Evolutionary conservation across 805 yeast species (phyloP), one percentile per base, ranked within the genome.

Genomic region (Komagataella pastoris): DNA sequence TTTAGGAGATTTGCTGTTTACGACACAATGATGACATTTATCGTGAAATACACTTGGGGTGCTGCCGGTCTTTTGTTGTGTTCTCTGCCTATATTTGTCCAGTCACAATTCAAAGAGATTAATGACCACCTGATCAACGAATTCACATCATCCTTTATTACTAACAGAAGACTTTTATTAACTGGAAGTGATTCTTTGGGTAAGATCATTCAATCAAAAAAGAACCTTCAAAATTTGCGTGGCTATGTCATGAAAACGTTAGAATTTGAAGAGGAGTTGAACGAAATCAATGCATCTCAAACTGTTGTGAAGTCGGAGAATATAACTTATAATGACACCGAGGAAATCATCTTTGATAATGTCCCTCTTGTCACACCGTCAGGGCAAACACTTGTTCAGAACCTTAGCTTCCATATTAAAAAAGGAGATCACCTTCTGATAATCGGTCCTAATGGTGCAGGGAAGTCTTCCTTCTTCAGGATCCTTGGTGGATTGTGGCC

Each of bases 381-480:
- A 3, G 84, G 88, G 52, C 90, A 86, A 47, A 74, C 82, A 0
- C 71, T 90, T 48, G 82, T 86, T 19, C 72, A 77, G 47, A 75
- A 79, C 44, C 72, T 90, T 58, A 72, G 79, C 24, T 89, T 90
- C 65, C 75, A 82, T 50, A 77, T 90, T 51, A 77, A 83, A 55
- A 84, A 79, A 40, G 97, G 97, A 43, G 83, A 89, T 50, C 93
- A 90, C 65, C 71, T 90, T 50, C 73, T 90, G 51, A 89, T 90
- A 62, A 89, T 91, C 7, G 98, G 98, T 0, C 97, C 97, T 12
- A 90, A 90, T 62, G 98, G 98, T 1, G 86, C 96, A 56, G 98
- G 98, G 24, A 90, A 90, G 67, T 89, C 97, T 0, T 90, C 97
- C 0, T 70, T 90, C 53, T 90, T 90, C 65, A 77, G 98, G 62